phyloP scores from a whole-genome alignment of 495 filamentous ascomycete genomes.

The Coniosporium apollinis region DNA sequence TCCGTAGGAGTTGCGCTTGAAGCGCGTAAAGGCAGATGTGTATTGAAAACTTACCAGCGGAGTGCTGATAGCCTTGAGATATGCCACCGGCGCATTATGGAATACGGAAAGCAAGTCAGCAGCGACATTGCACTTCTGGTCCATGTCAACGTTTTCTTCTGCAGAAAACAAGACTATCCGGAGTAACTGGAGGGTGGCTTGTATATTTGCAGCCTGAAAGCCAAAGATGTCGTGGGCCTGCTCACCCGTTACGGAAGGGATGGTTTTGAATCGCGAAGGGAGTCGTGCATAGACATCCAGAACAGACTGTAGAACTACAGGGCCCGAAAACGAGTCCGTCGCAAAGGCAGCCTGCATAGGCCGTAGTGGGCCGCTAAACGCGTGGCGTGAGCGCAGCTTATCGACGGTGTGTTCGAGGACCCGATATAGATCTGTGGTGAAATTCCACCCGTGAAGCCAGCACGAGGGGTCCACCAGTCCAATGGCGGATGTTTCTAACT shows the following conservation, averaged over 20 bases:
- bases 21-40: too few species aligned
- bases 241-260: constrained; percentile 18
- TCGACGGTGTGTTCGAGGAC: constrained; percentile 31
- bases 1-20: too few species aligned
- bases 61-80: constrained; percentile 32
- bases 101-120: constrained; percentile 31
- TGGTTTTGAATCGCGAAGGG: constrained; percentile 25
- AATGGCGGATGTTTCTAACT: constrained; percentile 15
- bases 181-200: constrained; percentile 32
- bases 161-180: constrained; percentile 32
- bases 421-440: constrained; percentile 33
- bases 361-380: background rate
- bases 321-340: constrained; percentile 2
- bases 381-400: constrained; percentile 10
- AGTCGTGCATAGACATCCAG: constrained; percentile 25
- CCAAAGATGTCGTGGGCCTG: constrained; percentile 25
- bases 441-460: constrained; percentile 38
- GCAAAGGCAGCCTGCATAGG: background rate
- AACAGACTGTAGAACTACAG: constrained; percentile 25
- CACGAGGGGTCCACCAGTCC: constrained; percentile 14
- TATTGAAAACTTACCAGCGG: too few species aligned
- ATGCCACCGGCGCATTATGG: constrained; percentile 27
- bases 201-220: constrained; percentile 38
- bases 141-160: constrained; percentile 22
- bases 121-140: constrained; percentile 32